These are phyloP conservation scores for Fusarium dimerum DNA, from an alignment of 2,329 filamentous ascomycete genomes.

Conservation along the genomic window DNA sequence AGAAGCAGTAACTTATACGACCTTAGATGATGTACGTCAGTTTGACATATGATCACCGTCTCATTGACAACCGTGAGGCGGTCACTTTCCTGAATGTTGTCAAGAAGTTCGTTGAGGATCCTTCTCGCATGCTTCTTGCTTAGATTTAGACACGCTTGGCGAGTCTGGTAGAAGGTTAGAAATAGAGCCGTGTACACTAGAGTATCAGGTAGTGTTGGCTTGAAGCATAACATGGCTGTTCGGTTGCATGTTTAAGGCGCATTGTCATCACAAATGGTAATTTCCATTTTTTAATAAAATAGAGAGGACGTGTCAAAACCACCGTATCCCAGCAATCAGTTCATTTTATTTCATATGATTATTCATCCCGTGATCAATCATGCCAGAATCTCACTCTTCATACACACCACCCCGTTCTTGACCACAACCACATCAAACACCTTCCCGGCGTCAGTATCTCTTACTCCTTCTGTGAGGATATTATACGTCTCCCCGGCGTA, in stretches of 20 bases:
- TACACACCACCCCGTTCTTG: constrained; percentile 37
- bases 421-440: constrained; percentile 51
- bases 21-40: constrained; percentile 51
- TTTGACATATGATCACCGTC: constrained; percentile 53
- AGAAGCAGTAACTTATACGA: constrained; percentile 24
- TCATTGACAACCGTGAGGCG: constrained; percentile 60
- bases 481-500: constrained; percentile 67
- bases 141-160: constrained; percentile 13
- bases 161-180: constrained; percentile 9
- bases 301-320: not conserved
- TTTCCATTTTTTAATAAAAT: not conserved
- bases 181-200: not conserved
- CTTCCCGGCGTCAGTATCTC: constrained; percentile 34
- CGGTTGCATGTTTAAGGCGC: not conserved
- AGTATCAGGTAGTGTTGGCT: not conserved
- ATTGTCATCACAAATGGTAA: not conserved
- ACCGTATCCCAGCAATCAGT: not conserved
- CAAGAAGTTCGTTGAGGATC: constrained; percentile 38
- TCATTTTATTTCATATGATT: not conserved
- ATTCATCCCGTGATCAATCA: not conserved
- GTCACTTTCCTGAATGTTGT: constrained; percentile 54
- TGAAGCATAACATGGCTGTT: not conserved
- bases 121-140: constrained; percentile 52
- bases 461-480: constrained; percentile 55
- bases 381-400: constrained; percentile 36